Percentiles rank a stretch among this genome's conserved stretches.
Conservation (phyloP, 768 basidiomycete genomes). For the Royoungia palumana region DNA sequence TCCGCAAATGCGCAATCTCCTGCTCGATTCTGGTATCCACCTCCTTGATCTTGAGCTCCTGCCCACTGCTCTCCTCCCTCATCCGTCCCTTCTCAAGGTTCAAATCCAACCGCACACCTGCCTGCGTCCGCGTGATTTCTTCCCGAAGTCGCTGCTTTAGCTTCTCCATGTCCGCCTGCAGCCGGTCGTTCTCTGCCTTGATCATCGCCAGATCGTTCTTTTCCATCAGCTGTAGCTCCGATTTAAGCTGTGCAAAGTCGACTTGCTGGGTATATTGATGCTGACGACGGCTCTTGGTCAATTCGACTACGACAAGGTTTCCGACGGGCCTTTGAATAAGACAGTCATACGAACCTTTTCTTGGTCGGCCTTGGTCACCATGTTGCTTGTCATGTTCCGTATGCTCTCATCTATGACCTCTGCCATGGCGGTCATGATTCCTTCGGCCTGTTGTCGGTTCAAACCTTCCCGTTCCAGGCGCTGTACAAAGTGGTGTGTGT, state of each 20-base stretch:
- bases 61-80: conserved; percentile 85
- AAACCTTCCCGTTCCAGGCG: conserved; percentile 86
- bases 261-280: conserved; percentile 94
- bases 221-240: conserved; percentile 93
- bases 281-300: conserved; percentile 36
- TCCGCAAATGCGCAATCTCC: conserved; percentile 85
- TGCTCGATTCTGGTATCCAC: conserved; percentile 97
- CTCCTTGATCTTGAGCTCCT: conserved; percentile 96
- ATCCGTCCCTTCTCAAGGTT: conserved; percentile 97
- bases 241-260: conserved; percentile 95
- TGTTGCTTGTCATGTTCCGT: conserved; percentile 90
- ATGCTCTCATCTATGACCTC: conserved; percentile 98
- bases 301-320: neutral
- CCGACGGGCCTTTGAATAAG: too few species aligned
- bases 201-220: conserved; percentile 95
- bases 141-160: conserved; percentile 90
- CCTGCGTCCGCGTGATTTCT: conserved; percentile 89
- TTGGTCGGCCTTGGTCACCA: conserved; percentile 95
- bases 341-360: conserved; percentile 67
- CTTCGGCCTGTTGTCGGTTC: conserved; percentile 89
- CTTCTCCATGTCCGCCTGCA: conserved; percentile 88
- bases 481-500: conserved; percentile 93
- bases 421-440: conserved; percentile 95
- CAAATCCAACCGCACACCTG: conserved; percentile 88
- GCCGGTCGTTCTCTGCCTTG: conserved; percentile 95